Evolutionary conservation across 2,329 filamentous ascomycete species (phyloP), one percentile per base, ranked within the genome.

Genomic region (Sclerotinia spermophila): DNA sequence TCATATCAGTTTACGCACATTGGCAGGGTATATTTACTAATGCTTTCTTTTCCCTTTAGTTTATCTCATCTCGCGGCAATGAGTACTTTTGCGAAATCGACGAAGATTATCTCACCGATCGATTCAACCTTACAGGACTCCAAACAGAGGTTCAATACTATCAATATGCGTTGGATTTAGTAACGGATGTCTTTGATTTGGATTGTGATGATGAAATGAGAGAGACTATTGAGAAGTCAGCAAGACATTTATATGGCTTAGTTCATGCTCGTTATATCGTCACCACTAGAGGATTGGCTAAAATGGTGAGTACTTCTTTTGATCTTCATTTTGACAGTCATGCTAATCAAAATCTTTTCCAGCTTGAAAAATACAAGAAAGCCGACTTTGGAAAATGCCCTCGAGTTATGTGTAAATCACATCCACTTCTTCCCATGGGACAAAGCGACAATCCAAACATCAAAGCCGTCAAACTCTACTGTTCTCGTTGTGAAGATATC

Each of bases 61-160:
- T 99, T 81, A 97, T 98, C 78, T 97, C 95, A 6, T 97, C 94
- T 8, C 89, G 96, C 70, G 96, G 96, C 75, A 98, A 99, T 82
- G 96, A 99, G 81, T 99, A 99, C 83, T 99, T 98, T 79, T 99
- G 96, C 87, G 96, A 99, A 81, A 98, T 99, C 78, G 96, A 99
- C 82, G 96, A 99, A 81, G 96, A 99, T 78, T 99, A 99, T 82
- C 87, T 99, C 61, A 98, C 94, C 67, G 96, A 99, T 81, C 90
- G 96, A 66, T 99, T 99, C 87, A 99, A 99, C 83, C 85, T 99
- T 73, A 99, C 96, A 0, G 96, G 96, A 51, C 87, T 99, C 66
- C 97, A 98, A 82, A 95, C 93, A 48, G 96, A 99, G 81, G 96
- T 99, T 21, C 93, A 97, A 79, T 97, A 98, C 84, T 99, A 99